Evolutionary conservation across 2,329 filamentous ascomycete species (phyloP), one percentile per base, ranked within the genome.

Genomic region (Monascus ruber): DNA sequence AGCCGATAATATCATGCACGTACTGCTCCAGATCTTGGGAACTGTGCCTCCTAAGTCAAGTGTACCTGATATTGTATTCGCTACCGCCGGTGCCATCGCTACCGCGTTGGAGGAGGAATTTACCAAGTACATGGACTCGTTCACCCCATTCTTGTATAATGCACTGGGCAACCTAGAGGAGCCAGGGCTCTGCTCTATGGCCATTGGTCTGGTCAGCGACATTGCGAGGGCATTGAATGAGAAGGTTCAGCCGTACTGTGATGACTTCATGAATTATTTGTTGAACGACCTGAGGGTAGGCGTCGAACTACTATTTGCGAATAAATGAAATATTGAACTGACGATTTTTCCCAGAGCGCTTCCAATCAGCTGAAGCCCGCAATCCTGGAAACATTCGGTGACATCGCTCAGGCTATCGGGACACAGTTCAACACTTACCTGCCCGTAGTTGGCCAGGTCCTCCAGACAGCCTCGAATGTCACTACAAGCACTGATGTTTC

Each of bases 291-390:
- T 98, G 33, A 79, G 85, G 63, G 82, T 85, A 63, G 48, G 58
- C 40, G 3, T 17, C 17, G 17, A 28, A 31, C 28, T 39, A 31
- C n/a, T 24, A 26, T 38, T 17, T 17, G 17, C 17, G 17, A 17
- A 17, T 17, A 17, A 17, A 17, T 17, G 17, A 17, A 17, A 5
- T 4, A 33, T 27, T 36, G 17, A 17, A 70, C 61, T 39, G 10
- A 29, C 28, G 6, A 29, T 45, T 34, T 41, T 31, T 41, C 42
- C 41, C 59, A 86, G 78, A 93, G 85, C 64, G 79, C 83, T 8
- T 77, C 81, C 50, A 94, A 96, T 65, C 86, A 94, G 65, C 93
- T 96, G 69, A 96, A 96, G 76, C 91, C 91, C 34, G 87, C 91
- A 26, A 98, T 98, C 48, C 76, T 98, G 40, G 89, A 96, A 65